These are phyloP conservation scores for Candida xiaguanensis DNA, from an alignment of 805 yeast genomes.

Conservation along the genomic window DNA sequence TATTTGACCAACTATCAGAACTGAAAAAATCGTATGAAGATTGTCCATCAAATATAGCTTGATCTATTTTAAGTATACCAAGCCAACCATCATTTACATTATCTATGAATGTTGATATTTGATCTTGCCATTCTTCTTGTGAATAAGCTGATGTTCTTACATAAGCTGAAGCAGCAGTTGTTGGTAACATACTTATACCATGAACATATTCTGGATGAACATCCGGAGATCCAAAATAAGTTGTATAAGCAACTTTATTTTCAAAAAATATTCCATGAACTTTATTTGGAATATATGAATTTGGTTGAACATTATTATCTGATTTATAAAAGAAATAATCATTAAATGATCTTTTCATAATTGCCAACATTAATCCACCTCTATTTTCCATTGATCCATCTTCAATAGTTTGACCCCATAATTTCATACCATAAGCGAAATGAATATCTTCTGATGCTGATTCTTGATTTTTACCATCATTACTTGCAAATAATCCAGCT, in stretches of 20 bases:
- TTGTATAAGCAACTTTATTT: constrained; percentile 67
- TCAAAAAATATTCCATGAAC: constrained; percentile 73
- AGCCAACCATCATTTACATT: constrained; percentile 63
- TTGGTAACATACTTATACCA: constrained; percentile 75
- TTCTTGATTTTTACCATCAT: constrained; percentile 76
- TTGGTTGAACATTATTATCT: constrained; percentile 54
- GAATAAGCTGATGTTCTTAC: constrained; percentile 53
- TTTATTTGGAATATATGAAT: constrained; percentile 51
- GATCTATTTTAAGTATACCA: constrained; percentile 69
- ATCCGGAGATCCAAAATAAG: constrained; percentile 58
- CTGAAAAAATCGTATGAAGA: constrained; percentile 59
- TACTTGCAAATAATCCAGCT: constrained; percentile 61
- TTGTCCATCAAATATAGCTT: constrained; percentile 68
- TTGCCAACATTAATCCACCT: constrained; percentile 59
- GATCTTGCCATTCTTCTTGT: constrained; percentile 59
- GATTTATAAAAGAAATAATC: constrained; percentile 50
- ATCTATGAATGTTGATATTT: constrained; percentile 41
- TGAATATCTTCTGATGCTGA: constrained; percentile 73
- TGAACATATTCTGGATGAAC: constrained; percentile 56
- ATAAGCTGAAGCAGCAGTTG: constrained; percentile 64
- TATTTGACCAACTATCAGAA: constrained; percentile 16
- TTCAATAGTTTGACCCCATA: constrained; percentile 62
- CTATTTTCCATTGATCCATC: constrained; percentile 54
- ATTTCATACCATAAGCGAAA: constrained; percentile 62
- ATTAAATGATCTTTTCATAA: constrained; percentile 52